Conservation (phyloP, 331 rosid species). For the Arachis monticola region DNA sequence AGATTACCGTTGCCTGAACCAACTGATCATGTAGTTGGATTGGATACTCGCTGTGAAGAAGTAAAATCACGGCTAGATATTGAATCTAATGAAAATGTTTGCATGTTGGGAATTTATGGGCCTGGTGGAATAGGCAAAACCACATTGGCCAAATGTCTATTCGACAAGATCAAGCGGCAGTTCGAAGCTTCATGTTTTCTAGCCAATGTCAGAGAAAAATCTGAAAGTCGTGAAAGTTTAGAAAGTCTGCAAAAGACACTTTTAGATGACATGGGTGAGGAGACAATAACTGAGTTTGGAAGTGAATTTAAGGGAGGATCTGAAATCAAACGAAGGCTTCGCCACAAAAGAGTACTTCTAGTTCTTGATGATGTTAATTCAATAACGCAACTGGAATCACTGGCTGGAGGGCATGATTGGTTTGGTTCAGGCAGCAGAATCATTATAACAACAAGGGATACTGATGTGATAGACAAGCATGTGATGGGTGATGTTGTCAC, state of each 20-base stretch:
- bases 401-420: constrained; percentile 16
- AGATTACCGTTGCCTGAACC: too few species aligned
- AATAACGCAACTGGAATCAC: not conserved
- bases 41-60: not conserved
- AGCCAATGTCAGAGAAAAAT: not conserved
- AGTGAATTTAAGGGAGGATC: not conserved
- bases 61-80: not conserved
- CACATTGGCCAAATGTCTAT: not conserved
- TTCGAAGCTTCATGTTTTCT: constrained; percentile 23
- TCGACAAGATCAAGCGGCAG: not conserved
- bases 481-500: not conserved
- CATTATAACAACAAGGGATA: constrained; percentile 37
- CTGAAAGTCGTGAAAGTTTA: not conserved
- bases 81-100: not conserved
- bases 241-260: constrained; percentile 8
- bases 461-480: not conserved
- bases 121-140: constrained; percentile 37
- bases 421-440: constrained; percentile 34
- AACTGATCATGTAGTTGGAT: not conserved
- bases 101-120: constrained; percentile 29
- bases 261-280: not conserved
- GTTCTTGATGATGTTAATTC: constrained; percentile 36
- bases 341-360: not conserved
- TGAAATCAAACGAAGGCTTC: not conserved
- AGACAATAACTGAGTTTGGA: not conserved